These are phyloP conservation scores for Boletus rubescentipes DNA, from an alignment of 768 basidiomycete genomes.

Conservation along the genomic window DNA sequence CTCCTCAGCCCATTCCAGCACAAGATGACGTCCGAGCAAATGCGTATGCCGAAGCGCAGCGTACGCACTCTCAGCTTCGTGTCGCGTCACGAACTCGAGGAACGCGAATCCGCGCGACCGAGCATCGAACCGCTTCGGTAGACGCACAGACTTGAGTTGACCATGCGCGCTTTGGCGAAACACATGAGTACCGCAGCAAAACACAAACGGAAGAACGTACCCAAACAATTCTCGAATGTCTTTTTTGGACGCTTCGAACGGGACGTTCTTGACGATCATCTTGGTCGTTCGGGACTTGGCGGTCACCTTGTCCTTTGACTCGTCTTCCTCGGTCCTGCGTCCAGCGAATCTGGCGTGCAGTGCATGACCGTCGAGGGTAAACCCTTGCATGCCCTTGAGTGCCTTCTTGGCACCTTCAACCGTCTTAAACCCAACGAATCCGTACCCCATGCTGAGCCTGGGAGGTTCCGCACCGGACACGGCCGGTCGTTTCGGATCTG, in stretches of 20 bases:
- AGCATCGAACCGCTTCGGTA: constrained; percentile 90
- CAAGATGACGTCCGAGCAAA: constrained; percentile 92
- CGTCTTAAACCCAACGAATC: constrained; percentile 89
- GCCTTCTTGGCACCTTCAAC: constrained; percentile 71
- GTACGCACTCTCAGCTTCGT: constrained; percentile 89
- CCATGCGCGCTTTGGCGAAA: constrained; percentile 68
- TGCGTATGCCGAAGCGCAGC: constrained; percentile 89
- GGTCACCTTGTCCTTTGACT: constrained; percentile 35
- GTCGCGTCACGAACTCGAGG: constrained; percentile 86
- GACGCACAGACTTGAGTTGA: constrained; percentile 88
- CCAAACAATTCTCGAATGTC: constrained; percentile 88
- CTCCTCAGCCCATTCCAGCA: constrained; percentile 91
- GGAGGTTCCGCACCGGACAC: constrained; percentile 35
- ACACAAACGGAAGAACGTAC: constrained; percentile 45
- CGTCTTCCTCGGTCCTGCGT: constrained; percentile 65
- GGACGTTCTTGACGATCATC: constrained; percentile 97
- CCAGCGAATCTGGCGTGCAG: constrained; percentile 86
- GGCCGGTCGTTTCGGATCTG: constrained; percentile 70
- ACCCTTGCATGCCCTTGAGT: constrained; percentile 73
- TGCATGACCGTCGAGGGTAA: constrained; percentile 83
- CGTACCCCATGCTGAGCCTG: constrained; percentile 91
- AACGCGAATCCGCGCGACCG: constrained; percentile 94
- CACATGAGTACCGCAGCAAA: not conserved
- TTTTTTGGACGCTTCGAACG: constrained; percentile 94
- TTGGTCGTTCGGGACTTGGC: constrained; percentile 76